Evolutionary conservation across 2,329 filamentous ascomycete genomes (phyloP).

Genomic region (Cercospora sp.): DNA sequence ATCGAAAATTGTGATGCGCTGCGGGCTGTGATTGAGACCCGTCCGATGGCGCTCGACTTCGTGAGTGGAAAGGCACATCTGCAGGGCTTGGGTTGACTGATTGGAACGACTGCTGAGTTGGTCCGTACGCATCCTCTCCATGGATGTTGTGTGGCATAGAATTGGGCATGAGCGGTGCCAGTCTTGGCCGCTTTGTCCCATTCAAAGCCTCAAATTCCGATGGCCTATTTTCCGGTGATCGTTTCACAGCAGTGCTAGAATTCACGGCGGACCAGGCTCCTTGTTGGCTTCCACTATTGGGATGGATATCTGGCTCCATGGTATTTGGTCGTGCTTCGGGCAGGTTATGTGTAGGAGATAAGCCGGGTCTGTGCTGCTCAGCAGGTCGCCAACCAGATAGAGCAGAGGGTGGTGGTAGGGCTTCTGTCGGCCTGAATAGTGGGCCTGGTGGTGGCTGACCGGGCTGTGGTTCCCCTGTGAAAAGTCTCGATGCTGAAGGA

Average conservation of each 20-base stretch:
- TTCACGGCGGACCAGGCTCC: constrained; percentile 50
- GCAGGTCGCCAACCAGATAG: constrained; percentile 35
- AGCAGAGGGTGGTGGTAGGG: constrained; percentile 31
- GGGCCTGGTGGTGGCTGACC: constrained; percentile 8
- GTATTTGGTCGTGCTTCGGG: constrained; percentile 26
- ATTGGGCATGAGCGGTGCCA: constrained; percentile 40
- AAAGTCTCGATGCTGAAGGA: constrained; percentile 23
- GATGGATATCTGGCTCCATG: constrained; percentile 25
- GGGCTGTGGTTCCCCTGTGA: constrained; percentile 16
- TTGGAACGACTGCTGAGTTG: constrained; percentile 22
- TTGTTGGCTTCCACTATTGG: constrained; percentile 9
- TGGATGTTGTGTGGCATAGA: constrained; percentile 39
- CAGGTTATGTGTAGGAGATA: constrained; percentile 24
- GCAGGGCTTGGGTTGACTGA: constrained; percentile 14
- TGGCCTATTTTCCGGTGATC: constrained; percentile 40
- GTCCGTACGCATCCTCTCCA: constrained; percentile 30
- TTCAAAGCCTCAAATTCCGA: constrained; percentile 36
- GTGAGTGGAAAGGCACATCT: constrained; percentile 21
- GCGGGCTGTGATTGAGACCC: constrained; percentile 33
- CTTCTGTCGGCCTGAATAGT: constrained; percentile 22
- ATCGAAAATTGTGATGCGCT: constrained; percentile 33
- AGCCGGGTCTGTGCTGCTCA: constrained; percentile 25
- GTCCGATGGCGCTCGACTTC: constrained; percentile 38
- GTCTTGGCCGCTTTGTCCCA: constrained; percentile 49
- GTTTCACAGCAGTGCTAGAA: constrained; percentile 44